Conservation (phyloP, 371 early-diverging fungal species). For the Mycotypha africana region DNA sequence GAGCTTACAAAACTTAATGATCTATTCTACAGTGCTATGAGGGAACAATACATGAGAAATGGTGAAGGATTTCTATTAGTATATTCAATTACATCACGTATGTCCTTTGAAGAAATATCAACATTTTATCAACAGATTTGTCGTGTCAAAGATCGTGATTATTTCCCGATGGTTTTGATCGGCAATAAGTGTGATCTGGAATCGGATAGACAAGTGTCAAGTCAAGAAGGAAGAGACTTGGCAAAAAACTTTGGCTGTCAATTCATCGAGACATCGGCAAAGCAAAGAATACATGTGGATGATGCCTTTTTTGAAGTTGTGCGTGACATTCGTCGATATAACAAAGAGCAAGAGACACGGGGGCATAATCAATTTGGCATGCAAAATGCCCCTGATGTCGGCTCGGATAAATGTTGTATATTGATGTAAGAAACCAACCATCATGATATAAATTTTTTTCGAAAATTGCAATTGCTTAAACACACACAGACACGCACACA, state of each 20-base stretch:
- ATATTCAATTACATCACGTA: slow-evolving; percentile 71
- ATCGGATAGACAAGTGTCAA: slow-evolving; percentile 56
- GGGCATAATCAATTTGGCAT: slow-evolving; percentile 15
- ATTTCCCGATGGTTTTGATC: slow-evolving; percentile 88
- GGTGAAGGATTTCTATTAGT: slow-evolving; percentile 45
- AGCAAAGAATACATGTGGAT: slow-evolving; percentile 83
- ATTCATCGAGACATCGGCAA: slow-evolving; percentile 85
- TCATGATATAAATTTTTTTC: neutral
- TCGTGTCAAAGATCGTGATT: slow-evolving; percentile 76
- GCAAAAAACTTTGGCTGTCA: slow-evolving; percentile 24
- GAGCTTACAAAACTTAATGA: neutral
- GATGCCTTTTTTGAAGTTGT: slow-evolving; percentile 89
- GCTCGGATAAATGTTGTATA: slow-evolving; percentile 25
- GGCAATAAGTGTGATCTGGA: slow-evolving; percentile 96
- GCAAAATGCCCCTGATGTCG: slow-evolving; percentile 22
- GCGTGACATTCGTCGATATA: slow-evolving; percentile 53
- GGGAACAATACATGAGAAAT: slow-evolving; percentile 74
- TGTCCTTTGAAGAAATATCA: slow-evolving; percentile 77
- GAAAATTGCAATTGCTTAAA: neutral
- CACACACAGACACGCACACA: too few species aligned
- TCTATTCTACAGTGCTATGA: slow-evolving; percentile 51
- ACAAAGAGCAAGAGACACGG: slow-evolving; percentile 26
- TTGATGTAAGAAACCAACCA: slow-evolving; percentile 19
- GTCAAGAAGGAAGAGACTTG: slow-evolving; percentile 25
- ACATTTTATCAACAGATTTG: slow-evolving; percentile 75